These are phyloP conservation scores for Xylaria flabelliformis DNA, from an alignment of 495 filamentous ascomycete species.

Conservation along the genomic window DNA sequence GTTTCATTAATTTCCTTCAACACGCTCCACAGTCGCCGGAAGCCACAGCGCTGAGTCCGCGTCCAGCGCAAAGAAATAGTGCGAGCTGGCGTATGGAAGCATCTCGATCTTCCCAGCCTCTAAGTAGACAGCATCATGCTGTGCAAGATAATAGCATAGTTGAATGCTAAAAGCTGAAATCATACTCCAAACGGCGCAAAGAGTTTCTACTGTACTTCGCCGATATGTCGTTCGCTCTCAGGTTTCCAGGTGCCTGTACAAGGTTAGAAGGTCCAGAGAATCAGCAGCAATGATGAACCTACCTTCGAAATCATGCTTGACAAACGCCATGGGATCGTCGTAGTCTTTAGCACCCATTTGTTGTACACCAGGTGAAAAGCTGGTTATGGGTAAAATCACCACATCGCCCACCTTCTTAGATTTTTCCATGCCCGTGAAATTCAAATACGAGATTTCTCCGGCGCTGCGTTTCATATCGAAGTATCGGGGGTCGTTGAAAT, in stretches of 20 bases:
- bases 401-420: conserved; percentile 91
- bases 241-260: conserved; percentile 81
- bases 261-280: conserved; percentile 28
- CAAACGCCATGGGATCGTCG: conserved; percentile 96
- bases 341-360: conserved; percentile 92
- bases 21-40: not conserved
- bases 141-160: conserved; percentile 1
- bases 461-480: conserved; percentile 78
- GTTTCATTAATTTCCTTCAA: not conserved
- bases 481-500: conserved; percentile 90
- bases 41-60: not conserved
- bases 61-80: conserved; percentile 4
- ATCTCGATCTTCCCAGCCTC: not conserved
- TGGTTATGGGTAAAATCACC: conserved; percentile 93
- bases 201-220: conserved; percentile 40
- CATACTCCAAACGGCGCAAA: conserved; percentile 26
- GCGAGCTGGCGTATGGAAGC: not conserved
- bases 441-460: conserved; percentile 79
- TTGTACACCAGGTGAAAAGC: conserved; percentile 92
- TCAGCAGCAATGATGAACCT: conserved; percentile 22
- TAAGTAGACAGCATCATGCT: not conserved
- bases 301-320: conserved; percentile 98
- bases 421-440: conserved; percentile 85
- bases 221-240: conserved; percentile 68
- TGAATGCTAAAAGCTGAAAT: conserved; percentile 9